phyloP scores from a whole-genome alignment of 78 protist genomes.

The Polysphondylium violaceum region DNA sequence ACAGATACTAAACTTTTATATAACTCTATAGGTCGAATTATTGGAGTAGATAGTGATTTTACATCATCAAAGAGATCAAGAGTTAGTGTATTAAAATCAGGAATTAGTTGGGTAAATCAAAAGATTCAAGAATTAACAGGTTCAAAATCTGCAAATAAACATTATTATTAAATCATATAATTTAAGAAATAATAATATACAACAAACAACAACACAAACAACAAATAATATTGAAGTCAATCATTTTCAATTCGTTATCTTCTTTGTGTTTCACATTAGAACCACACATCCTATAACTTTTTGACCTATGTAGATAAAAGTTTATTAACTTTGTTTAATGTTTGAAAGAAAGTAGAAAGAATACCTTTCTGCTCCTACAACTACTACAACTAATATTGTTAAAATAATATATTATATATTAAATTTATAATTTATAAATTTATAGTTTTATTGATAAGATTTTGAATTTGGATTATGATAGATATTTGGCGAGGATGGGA shows the following conservation, averaged over 20 bases:
- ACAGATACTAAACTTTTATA: background rate
- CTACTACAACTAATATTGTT: background rate
- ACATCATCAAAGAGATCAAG: slow-evolving; percentile 19
- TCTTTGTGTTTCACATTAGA: too few relatives aligned
- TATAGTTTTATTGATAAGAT: background rate
- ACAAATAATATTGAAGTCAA: background rate
- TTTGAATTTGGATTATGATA: background rate
- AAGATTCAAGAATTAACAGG: slow-evolving; percentile 45
- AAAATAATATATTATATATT: too few relatives aligned
- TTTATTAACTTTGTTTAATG: too few relatives aligned
- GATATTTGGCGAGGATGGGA: slow-evolving; percentile 18
- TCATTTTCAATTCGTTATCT: too few relatives aligned
- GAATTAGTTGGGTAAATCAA: slow-evolving; percentile 32
- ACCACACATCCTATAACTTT: too few relatives aligned
- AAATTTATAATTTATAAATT: background rate
- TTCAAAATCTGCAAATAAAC: slow-evolving; percentile 20
- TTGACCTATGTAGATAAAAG: too few relatives aligned
- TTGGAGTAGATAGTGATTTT: slow-evolving; percentile 56
- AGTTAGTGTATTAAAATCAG: slow-evolving; percentile 47
- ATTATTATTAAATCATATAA: slow-evolving; percentile 30
- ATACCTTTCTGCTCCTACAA: too few relatives aligned
- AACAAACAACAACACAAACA: background rate
- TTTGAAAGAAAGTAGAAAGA: too few relatives aligned
- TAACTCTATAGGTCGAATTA: slow-evolving; percentile 4
- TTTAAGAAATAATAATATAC: background rate